These are phyloP conservation scores for Byssothecium circinans DNA, from an alignment of 2,329 filamentous ascomycete species.

Conservation along the genomic window DNA sequence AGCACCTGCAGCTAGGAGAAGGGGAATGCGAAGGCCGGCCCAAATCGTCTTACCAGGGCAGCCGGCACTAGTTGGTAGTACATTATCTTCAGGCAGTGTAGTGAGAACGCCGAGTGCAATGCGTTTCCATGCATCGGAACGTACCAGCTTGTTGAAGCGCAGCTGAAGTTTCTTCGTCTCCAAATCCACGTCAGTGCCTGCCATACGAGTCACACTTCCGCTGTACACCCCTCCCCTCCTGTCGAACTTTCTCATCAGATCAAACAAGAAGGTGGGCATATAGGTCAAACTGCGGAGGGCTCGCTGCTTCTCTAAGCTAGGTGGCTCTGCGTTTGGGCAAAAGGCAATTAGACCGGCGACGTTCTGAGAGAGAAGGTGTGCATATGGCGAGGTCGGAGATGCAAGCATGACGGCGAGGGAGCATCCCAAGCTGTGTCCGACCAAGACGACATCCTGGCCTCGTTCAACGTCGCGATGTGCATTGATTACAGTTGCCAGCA, in stretches of 20 bases:
- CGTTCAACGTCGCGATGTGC: slow-evolving; percentile 67
- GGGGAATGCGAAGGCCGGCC: slow-evolving; percentile 70
- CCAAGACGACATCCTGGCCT: slow-evolving; percentile 72
- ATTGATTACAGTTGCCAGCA: slow-evolving; percentile 75
- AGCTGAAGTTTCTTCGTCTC: slow-evolving; percentile 69
- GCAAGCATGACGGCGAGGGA: slow-evolving; percentile 74
- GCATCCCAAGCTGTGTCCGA: slow-evolving; percentile 90
- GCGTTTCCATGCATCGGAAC: slow-evolving; percentile 77
- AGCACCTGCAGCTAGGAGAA: slow-evolving; percentile 78
- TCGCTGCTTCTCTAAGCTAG: slow-evolving; percentile 55
- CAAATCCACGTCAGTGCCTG: slow-evolving; percentile 65
- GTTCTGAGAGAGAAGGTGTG: slow-evolving; percentile 59
- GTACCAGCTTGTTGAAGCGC: slow-evolving; percentile 79
- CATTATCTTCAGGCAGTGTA: slow-evolving; percentile 52
- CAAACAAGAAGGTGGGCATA: slow-evolving; percentile 72
- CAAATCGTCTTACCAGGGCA: slow-evolving; percentile 72
- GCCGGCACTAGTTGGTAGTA: slow-evolving; percentile 60
- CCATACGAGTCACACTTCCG: slow-evolving; percentile 76
- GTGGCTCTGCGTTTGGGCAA: slow-evolving; percentile 72
- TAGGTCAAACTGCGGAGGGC: slow-evolving; percentile 62
- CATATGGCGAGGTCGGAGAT: slow-evolving; percentile 58
- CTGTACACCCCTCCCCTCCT: slow-evolving; percentile 76
- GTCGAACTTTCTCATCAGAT: slow-evolving; percentile 77
- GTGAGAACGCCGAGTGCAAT: slow-evolving; percentile 75
- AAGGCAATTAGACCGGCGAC: slow-evolving; percentile 79